A percentile compares a stretch with the other conserved stretches of the same genome.
phyloP scores from a whole-genome alignment of 1,284 basidiomycete genomes.

The Boletellus deceptivus region DNA sequence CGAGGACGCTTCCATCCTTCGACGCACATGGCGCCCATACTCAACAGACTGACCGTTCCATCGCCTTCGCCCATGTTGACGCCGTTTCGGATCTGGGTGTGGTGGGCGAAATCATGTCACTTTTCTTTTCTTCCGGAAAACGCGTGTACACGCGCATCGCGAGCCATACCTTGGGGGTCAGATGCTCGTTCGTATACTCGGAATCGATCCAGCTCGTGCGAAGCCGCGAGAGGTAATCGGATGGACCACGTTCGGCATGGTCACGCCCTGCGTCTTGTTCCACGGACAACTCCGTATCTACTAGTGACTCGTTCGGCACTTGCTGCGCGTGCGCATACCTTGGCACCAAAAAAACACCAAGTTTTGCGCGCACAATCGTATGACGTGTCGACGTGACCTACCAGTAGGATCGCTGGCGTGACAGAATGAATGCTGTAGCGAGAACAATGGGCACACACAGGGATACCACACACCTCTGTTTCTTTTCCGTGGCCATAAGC shows the following conservation, averaged over 20 bases:
- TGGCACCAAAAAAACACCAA: constrained; percentile 1
- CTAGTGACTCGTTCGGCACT: constrained; percentile 60
- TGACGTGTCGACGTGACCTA: constrained; percentile 25
- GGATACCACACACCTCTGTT: constrained; percentile 68
- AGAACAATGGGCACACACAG: not conserved
- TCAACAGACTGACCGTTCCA: constrained; percentile 89
- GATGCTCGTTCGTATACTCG: constrained; percentile 67
- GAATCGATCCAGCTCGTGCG: constrained; percentile 82
- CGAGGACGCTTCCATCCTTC: constrained; percentile 89
- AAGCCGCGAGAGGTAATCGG: constrained; percentile 51
- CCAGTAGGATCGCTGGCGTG: constrained; percentile 73
- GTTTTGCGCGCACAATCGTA: not conserved
- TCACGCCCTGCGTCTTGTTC: constrained; percentile 38
- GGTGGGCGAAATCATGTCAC: not conserved
- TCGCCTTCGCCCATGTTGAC: constrained; percentile 94
- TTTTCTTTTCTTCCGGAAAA: not conserved
- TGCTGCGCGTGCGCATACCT: constrained; percentile 75
- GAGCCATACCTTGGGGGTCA: constrained; percentile 55
- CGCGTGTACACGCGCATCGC: not conserved
- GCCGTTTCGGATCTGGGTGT: constrained; percentile 64
- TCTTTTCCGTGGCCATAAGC: constrained; percentile 96
- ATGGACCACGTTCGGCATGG: constrained; percentile 41
- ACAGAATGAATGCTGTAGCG: not conserved
- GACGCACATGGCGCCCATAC: constrained; percentile 92
- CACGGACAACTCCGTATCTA: constrained; percentile 44